A percentile compares a stretch with the other conserved stretches of the same genome.
Evolutionary conservation across 2,329 filamentous ascomycete species (phyloP).

Genomic region (Dactylella cylindrospora): DNA sequence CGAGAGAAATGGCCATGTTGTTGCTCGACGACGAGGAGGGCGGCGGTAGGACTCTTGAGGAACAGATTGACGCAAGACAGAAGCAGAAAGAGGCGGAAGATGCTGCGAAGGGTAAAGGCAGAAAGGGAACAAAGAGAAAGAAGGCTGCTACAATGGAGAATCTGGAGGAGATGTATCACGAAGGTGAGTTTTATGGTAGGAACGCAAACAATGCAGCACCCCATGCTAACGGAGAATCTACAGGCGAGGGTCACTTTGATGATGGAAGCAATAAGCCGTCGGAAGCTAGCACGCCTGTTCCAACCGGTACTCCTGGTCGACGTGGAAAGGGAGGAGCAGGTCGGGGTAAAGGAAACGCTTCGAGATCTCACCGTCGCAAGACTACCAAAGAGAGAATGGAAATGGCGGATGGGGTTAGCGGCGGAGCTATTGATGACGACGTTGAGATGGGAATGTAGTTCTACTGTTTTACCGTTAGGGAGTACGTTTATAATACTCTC

Average conservation of each 20-base stretch:
- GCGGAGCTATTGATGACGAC: constrained; percentile 29
- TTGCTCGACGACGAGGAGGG: constrained; percentile 96
- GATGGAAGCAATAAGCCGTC: constrained; percentile 78
- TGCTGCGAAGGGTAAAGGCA: constrained; percentile 53
- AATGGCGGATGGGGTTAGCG: constrained; percentile 62
- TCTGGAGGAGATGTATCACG: constrained; percentile 97
- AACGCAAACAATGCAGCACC: not conserved
- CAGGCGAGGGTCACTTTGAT: constrained; percentile 96
- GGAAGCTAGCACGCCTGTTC: constrained; percentile 79
- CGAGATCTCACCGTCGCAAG: constrained; percentile 53
- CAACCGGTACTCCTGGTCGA: constrained; percentile 56
- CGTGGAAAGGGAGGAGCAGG: constrained; percentile 63
- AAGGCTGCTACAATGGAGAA: constrained; percentile 50
- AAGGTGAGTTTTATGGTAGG: constrained; percentile 68
- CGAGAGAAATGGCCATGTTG: constrained; percentile 97
- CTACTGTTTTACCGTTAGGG: too few species aligned
- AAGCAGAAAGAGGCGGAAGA: constrained; percentile 59
- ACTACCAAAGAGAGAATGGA: constrained; percentile 69
- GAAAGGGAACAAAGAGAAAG: constrained; percentile 65
- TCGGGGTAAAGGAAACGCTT: constrained; percentile 61
- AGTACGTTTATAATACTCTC: too few species aligned
- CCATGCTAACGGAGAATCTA: constrained; percentile 15
- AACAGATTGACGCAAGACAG: constrained; percentile 46
- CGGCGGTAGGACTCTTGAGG: constrained; percentile 57
- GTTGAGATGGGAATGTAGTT: constrained; percentile 34